These are phyloP conservation scores for Cercospora sesami DNA, from an alignment of 2,329 filamentous ascomycete species.

Conservation along the genomic window DNA sequence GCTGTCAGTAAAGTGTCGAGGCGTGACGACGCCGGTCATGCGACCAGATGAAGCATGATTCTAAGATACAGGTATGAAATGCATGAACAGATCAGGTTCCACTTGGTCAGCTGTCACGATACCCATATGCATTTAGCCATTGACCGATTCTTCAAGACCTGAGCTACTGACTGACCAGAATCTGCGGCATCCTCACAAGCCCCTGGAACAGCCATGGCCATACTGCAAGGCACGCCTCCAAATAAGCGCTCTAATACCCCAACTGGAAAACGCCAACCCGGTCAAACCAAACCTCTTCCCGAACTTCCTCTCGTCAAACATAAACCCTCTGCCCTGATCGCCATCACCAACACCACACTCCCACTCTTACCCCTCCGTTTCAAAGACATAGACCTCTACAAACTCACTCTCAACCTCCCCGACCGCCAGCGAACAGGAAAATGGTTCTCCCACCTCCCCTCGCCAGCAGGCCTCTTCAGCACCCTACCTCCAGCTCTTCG, in stretches of 20 bases:
- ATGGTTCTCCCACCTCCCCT: constrained; percentile 13
- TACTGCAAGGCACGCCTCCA: background rate
- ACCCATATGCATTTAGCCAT: background rate
- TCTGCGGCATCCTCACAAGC: background rate
- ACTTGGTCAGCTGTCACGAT: background rate
- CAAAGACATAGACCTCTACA: constrained; percentile 12
- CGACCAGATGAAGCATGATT: constrained; percentile 8
- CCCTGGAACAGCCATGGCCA: background rate
- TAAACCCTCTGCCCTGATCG: background rate
- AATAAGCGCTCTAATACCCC: background rate
- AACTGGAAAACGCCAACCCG: background rate
- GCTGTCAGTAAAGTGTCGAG: background rate
- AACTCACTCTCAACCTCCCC: constrained; percentile 8
- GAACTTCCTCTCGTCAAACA: background rate
- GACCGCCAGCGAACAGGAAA: constrained; percentile 3
- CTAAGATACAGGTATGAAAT: constrained; percentile 10
- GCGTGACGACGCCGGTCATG: background rate
- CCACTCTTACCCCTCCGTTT: background rate
- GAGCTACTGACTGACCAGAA: background rate
- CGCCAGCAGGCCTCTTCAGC: constrained; percentile 13
- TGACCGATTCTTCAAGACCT: background rate
- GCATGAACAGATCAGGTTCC: constrained; percentile 3
- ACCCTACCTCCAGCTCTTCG: background rate
- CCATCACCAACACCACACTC: background rate
- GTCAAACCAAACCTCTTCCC: constrained; percentile 5